Evolutionary conservation across 495 filamentous ascomycete genomes (phyloP).

Genomic region (Hyaloscypha finlandica): DNA sequence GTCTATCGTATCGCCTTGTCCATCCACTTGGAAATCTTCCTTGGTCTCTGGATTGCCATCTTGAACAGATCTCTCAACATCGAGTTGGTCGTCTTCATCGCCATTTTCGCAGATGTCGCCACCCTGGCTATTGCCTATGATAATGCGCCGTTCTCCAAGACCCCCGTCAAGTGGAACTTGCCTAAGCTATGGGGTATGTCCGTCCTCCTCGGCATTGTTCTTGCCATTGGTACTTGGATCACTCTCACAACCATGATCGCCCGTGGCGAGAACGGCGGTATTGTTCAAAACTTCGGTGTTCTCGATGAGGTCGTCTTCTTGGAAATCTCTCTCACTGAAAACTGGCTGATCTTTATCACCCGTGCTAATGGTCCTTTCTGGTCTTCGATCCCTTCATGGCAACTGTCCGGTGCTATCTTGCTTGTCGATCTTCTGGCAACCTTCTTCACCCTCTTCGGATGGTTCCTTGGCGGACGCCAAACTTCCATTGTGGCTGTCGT

Average conservation of each 20-base stretch:
- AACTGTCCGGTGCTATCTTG: conserved; percentile 73
- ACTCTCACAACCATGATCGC: conserved; percentile 76
- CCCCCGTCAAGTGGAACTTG: conserved; percentile 91
- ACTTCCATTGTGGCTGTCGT: conserved; percentile 78
- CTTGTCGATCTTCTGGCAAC: conserved; percentile 81
- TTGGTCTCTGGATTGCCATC: conserved; percentile 88
- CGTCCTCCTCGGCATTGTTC: conserved; percentile 74
- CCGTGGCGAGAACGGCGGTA: conserved; percentile 67
- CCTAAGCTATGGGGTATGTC: conserved; percentile 93
- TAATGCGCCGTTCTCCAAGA: conserved; percentile 83
- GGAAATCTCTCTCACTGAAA: conserved; percentile 87
- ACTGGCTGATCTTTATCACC: conserved; percentile 97
- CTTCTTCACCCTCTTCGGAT: conserved; percentile 81
- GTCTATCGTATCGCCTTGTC: conserved; percentile 94
- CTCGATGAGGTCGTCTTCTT: conserved; percentile 84
- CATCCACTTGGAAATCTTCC: conserved; percentile 84
- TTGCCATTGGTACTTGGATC: conserved; percentile 84
- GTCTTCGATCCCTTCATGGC: conserved; percentile 81
- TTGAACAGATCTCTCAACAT: conserved; percentile 82
- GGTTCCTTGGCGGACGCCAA: conserved; percentile 59
- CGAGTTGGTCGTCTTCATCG: conserved; percentile 86
- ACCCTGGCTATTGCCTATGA: conserved; percentile 94
- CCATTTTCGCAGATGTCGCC: conserved; percentile 93
- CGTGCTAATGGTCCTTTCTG: conserved; percentile 86
- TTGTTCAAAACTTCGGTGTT: conserved; percentile 84